phyloP scores from a whole-genome alignment of 441 rosid genomes.

The Populus hybrid region DNA sequence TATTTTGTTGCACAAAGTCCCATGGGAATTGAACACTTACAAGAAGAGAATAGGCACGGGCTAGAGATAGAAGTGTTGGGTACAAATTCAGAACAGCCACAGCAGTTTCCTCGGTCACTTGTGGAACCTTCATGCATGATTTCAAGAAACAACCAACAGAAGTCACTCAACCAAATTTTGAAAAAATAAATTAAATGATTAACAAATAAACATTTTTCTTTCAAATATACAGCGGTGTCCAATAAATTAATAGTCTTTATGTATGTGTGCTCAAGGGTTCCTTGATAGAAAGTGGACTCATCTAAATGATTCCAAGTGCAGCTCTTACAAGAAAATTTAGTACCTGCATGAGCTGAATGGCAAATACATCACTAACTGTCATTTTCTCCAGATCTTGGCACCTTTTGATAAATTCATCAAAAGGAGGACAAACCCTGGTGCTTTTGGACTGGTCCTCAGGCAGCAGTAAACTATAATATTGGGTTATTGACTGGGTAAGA shows the following conservation, averaged over 20 bases:
- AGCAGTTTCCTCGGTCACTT: conserved; percentile 83
- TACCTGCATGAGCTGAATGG: conserved; percentile 97
- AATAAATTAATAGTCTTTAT: too few relatives aligned
- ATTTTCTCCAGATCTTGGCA: conserved; percentile 79
- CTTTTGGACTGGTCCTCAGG: conserved; percentile 34
- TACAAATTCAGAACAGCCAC: conserved; percentile 69
- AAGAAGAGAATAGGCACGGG: conserved; percentile 69
- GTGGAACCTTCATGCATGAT: conserved; percentile 58
- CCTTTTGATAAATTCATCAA: conserved; percentile 56
- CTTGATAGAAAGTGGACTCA: background rate
- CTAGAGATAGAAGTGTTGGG: conserved; percentile 81
- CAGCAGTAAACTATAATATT: conserved; percentile 43
- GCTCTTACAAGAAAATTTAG: conserved; percentile 9
- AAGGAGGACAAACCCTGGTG: conserved; percentile 46
- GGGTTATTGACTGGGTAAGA: conserved; percentile 69
- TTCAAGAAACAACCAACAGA: background rate
- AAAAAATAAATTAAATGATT: too few relatives aligned
- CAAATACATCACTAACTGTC: conserved; percentile 88
- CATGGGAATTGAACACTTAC: conserved; percentile 47
- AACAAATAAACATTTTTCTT: background rate
- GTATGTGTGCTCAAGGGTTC: background rate
- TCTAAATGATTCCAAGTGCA: background rate
- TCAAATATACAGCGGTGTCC: background rate
- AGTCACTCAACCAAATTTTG: background rate
- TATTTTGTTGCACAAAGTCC: background rate